Evolutionary conservation across 164 flowering plant species (phyloP).

Genomic region (Brasenia schreberi): DNA sequence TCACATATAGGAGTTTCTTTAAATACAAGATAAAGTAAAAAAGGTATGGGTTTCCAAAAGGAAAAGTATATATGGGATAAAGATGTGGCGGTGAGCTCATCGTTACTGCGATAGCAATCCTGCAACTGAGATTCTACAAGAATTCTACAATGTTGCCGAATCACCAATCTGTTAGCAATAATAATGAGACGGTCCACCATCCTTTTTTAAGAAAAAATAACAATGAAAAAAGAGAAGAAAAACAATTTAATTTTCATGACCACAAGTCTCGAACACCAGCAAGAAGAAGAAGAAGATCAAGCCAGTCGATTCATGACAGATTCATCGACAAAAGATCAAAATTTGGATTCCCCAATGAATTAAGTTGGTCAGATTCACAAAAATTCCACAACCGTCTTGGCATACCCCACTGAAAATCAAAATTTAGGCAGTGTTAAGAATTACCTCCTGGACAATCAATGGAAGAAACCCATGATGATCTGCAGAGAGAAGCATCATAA

Average conservation of each 20-base stretch:
- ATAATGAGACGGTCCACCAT: neutral
- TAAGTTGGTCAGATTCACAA: neutral
- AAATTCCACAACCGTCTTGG: too few species aligned
- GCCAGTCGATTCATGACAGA: neutral
- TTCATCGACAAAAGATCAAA: too few species aligned
- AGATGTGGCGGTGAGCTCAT: too few species aligned
- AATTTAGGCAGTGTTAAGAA: neutral
- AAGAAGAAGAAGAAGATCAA: neutral
- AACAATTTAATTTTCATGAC: too few species aligned
- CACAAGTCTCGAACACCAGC: neutral
- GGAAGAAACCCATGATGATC: constrained; percentile 31
- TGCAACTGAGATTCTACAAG: neutral
- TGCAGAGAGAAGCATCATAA: constrained; percentile 30
- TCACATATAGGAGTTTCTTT: too few species aligned
- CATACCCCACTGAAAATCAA: neutral
- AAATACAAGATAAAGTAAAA: too few species aligned
- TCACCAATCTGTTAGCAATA: neutral
- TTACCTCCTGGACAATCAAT: constrained; percentile 26
- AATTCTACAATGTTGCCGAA: too few species aligned
- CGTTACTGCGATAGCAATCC: neutral
- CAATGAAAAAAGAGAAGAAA: neutral
- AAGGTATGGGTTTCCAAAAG: neutral
- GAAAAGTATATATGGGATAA: too few species aligned
- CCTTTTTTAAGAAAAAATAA: neutral
- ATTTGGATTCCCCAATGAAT: neutral